Base-by-base conservation (phyloP, 768 basidiomycete species). In the Boletus rubescentipes region DNA sequence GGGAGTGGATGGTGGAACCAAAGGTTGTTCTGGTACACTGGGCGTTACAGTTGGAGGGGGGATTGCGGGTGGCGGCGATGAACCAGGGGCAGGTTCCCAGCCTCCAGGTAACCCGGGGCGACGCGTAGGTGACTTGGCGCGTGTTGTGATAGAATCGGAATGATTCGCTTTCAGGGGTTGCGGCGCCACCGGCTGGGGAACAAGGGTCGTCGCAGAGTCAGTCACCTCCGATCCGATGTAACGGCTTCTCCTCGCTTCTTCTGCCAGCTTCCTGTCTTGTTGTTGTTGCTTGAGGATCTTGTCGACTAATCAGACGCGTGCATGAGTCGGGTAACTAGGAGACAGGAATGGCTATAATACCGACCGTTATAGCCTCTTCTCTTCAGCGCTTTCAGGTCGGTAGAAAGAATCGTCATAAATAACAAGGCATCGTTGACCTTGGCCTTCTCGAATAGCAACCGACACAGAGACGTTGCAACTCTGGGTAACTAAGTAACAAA, bases 391-490 rank as follows among this genome's bases (percentile, higher is more conserved):
- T 84, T 81, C 37, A 98, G 72, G 59, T 95, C 92, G 0, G 95
- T 98, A 0, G 93, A 92, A 16, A 99, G 78, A 49, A 99, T 92
- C 0, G 94, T 97, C 83, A 92, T 90, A 60, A 98, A 87, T 9
- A 98, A 68, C 8, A 99, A 76, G 0, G 90, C 83, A 67, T 99
- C 96, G 64, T 94, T 92, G 23, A 86, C 82, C 68, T 89, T 88
- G 2, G 85, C 85, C 9, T 82, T 78, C 51, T 88, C 82, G 58
- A 98, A 91, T 30, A 97, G 70, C 8, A 89, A 67, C 16, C 85
- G 84, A 67, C 91, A 93, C 30, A 98, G 73, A 2, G 90, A 87
- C 1, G 85, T 86, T 0, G 96, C 88, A 14, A 98, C 86, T 69
- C 93, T 95, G 45, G 42, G 36, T 54, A 23, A 20, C 16, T 41